These are phyloP conservation scores for Mercurialis annua DNA, from an alignment of 345 rosid species.

Conservation along the genomic window DNA sequence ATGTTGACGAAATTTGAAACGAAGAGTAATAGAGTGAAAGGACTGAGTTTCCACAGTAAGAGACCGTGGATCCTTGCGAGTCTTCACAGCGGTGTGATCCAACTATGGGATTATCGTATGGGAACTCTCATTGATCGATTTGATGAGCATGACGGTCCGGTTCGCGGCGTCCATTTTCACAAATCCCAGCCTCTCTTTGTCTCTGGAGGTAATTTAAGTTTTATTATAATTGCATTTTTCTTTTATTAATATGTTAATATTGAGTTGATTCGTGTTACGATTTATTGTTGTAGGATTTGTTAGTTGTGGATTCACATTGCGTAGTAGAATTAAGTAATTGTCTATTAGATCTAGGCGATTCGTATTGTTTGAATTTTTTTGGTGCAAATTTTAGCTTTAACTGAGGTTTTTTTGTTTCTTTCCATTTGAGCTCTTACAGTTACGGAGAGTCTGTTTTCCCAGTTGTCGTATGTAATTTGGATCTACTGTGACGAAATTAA, in stretches of 20 bases:
- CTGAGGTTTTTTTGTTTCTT: too few species aligned
- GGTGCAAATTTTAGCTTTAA: too few species aligned
- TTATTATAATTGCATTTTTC: background rate
- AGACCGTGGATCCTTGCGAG: conserved; percentile 98
- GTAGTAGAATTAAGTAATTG: background rate
- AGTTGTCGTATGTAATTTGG: too few species aligned
- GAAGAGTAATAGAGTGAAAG: conserved; percentile 97
- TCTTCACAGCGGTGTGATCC: conserved; percentile 98
- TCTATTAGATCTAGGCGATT: background rate
- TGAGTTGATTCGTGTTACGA: background rate
- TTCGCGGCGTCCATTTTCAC: conserved; percentile 98
- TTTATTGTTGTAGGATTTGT: background rate
- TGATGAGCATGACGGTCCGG: conserved; percentile 99
- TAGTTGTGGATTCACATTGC: background rate
- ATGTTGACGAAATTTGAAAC: conserved; percentile 99
- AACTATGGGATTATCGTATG: conserved; percentile 99
- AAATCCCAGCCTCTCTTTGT: conserved; percentile 86
- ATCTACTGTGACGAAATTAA: background rate
- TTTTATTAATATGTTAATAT: background rate
- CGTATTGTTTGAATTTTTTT: too few species aligned
- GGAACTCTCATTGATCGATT: conserved; percentile 90
- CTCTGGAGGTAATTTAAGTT: conserved; percentile 61
- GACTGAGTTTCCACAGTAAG: conserved; percentile 90
- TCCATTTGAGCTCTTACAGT: too few species aligned
- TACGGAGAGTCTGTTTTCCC: too few species aligned